These are phyloP conservation scores for Mariannaea elegans DNA, from an alignment of 2,329 filamentous ascomycete genomes.

Conservation along the genomic window DNA sequence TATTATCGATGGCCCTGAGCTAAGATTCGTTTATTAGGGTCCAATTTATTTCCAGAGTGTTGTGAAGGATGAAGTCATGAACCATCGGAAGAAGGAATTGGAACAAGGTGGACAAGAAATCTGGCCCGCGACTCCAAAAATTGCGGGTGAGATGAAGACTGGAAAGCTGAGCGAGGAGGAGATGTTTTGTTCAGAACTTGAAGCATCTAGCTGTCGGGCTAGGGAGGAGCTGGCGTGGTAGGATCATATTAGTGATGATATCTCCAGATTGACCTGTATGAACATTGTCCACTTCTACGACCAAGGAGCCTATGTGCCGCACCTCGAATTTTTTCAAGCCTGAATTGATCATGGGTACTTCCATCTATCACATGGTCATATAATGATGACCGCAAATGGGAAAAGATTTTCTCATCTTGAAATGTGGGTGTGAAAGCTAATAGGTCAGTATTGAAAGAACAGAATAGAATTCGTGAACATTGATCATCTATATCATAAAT, in stretches of 20 bases:
- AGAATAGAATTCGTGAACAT: too few relatives aligned
- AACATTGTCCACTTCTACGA: too few relatives aligned
- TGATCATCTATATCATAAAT: too few relatives aligned
- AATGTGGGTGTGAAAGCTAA: too few relatives aligned
- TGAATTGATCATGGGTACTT: too few relatives aligned
- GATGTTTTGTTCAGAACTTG: constrained; percentile 37
- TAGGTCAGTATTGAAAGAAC: too few relatives aligned
- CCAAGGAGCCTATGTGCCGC: too few relatives aligned
- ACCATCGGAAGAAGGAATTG: constrained; percentile 55
- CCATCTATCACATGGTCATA: too few relatives aligned
- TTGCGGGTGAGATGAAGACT: constrained; percentile 34
- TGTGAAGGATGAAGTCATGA: constrained; percentile 54
- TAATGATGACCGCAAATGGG: too few relatives aligned
- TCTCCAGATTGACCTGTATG: too few relatives aligned
- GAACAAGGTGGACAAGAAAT: constrained; percentile 51
- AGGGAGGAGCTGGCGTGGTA: constrained; percentile 29
- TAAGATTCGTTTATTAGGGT: constrained; percentile 46
- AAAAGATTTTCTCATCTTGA: too few relatives aligned
- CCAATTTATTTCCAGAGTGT: constrained; percentile 61
- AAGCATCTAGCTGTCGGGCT: constrained; percentile 23
- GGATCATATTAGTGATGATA: neutral
- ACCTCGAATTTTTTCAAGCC: too few relatives aligned
- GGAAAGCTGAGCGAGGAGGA: constrained; percentile 40
- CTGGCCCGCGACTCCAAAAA: constrained; percentile 52
- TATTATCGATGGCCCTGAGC: neutral